Percentiles rank a stretch among this genome's conserved stretches.
phyloP scores from a whole-genome alignment of 805 yeast genomes.

The Candida nanaspora region DNA sequence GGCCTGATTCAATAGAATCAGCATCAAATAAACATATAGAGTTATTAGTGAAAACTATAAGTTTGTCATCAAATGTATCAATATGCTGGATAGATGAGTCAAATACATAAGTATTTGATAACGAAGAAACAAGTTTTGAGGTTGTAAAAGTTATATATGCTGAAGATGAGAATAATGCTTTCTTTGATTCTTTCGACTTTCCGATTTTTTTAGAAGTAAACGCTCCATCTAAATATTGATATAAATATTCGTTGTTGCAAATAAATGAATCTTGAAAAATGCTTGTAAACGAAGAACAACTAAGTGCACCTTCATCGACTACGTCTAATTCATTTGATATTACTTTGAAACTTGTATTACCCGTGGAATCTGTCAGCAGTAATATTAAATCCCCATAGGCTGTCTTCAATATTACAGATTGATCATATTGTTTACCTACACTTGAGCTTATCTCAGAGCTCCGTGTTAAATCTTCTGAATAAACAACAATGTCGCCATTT shows the following conservation, averaged over 20 bases:
- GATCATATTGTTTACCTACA: not conserved
- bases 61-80: not conserved
- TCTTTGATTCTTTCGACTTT: not conserved
- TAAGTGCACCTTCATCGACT: conserved; percentile 3
- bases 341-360: not conserved
- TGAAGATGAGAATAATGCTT: not conserved
- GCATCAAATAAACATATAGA: conserved; percentile 15
- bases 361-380: not conserved
- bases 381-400: not conserved
- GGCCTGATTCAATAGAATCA: conserved; percentile 1
- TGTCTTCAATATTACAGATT: not conserved
- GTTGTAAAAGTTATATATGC: not conserved
- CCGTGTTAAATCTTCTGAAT: not conserved
- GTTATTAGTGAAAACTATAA: conserved; percentile 10
- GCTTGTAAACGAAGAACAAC: not conserved
- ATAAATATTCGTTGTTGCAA: conserved; percentile 8
- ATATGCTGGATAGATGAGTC: not conserved
- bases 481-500: not conserved
- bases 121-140: not conserved
- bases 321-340: conserved; percentile 1
- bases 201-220: conserved; percentile 5
- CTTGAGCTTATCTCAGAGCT: not conserved
- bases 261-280: conserved; percentile 6
- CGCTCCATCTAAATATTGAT: conserved; percentile 4
- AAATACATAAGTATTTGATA: not conserved